Conservation (phyloP, 352 stramenopile genomes). For the Globisporangium nunn region DNA sequence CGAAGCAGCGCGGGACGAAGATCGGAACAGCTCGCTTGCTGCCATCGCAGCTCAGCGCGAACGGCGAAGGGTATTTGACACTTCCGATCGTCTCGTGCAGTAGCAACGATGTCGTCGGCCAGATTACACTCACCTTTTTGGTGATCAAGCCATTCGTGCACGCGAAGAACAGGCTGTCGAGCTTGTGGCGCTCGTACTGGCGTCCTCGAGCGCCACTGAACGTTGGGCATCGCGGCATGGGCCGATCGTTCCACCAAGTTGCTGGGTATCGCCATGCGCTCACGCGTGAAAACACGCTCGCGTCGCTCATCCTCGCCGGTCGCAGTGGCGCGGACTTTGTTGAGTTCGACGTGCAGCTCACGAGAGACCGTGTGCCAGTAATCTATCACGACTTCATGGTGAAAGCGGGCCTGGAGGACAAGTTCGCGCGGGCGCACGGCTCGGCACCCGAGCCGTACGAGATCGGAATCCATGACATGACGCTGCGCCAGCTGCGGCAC, state of each 20-base stretch:
- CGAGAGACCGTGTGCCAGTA: constrained; percentile 64
- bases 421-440: constrained; percentile 29
- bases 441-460: constrained; percentile 48
- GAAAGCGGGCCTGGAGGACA: constrained; percentile 57
- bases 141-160: constrained; percentile 50
- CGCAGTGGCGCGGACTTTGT: constrained; percentile 69
- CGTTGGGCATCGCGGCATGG: constrained; percentile 71
- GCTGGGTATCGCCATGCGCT: constrained; percentile 43
- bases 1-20: constrained; percentile 15
- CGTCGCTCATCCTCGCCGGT: constrained; percentile 66
- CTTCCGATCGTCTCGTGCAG: constrained; percentile 38
- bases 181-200: constrained; percentile 65
- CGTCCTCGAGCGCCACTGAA: constrained; percentile 43
- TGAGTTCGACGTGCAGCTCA: constrained; percentile 82
- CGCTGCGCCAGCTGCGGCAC: constrained; percentile 49
- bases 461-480: constrained; percentile 66
- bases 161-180: constrained; percentile 40
- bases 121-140: constrained; percentile 47
- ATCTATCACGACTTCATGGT: constrained; percentile 80
- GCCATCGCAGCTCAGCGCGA: constrained; percentile 36
- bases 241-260: constrained; percentile 69
- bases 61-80: constrained; percentile 47
- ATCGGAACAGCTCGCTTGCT: constrained; percentile 37
- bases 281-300: constrained; percentile 70
- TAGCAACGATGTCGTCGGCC: constrained; percentile 23